phyloP scores from a whole-genome alignment of 768 basidiomycete genomes.

The Hygrophoropsis aurantiaca region DNA sequence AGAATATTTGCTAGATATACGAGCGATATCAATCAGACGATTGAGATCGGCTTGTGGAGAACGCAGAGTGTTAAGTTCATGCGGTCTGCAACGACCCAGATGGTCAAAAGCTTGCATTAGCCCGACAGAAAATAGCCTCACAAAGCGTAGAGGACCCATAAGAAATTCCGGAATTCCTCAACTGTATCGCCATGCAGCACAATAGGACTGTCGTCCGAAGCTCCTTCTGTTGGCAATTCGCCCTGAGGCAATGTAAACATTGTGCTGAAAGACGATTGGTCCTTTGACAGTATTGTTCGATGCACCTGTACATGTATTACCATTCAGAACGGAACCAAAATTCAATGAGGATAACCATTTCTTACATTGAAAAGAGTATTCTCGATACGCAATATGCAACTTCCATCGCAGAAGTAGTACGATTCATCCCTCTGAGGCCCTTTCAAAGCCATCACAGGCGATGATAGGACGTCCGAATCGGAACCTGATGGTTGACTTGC shows the following conservation, averaged over 20 bases:
- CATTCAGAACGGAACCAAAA: neutral
- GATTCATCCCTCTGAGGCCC: constrained; percentile 39
- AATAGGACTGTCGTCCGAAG: constrained; percentile 65
- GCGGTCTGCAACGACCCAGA: constrained; percentile 45
- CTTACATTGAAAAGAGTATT: constrained; percentile 69
- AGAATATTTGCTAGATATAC: constrained; percentile 69
- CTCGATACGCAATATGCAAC: constrained; percentile 62
- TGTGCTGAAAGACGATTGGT: constrained; percentile 61
- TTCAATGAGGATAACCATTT: constrained; percentile 8
- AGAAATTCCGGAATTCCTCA: constrained; percentile 68
- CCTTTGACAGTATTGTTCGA: constrained; percentile 57
- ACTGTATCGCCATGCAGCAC: constrained; percentile 60
- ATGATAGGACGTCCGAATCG: constrained; percentile 3
- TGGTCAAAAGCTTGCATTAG: neutral
- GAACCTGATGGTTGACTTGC: constrained; percentile 1
- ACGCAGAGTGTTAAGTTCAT: constrained; percentile 52
- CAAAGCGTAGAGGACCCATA: constrained; percentile 79
- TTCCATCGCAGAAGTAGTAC: constrained; percentile 70
- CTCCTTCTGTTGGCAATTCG: constrained; percentile 49
- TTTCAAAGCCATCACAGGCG: neutral
- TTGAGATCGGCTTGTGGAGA: constrained; percentile 50
- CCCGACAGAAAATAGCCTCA: constrained; percentile 33
- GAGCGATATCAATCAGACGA: constrained; percentile 60
- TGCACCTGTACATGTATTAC: constrained; percentile 45
- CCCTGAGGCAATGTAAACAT: constrained; percentile 73